phyloP scores from a whole-genome alignment of 306 rosid genomes.

The Quercus ilex region DNA sequence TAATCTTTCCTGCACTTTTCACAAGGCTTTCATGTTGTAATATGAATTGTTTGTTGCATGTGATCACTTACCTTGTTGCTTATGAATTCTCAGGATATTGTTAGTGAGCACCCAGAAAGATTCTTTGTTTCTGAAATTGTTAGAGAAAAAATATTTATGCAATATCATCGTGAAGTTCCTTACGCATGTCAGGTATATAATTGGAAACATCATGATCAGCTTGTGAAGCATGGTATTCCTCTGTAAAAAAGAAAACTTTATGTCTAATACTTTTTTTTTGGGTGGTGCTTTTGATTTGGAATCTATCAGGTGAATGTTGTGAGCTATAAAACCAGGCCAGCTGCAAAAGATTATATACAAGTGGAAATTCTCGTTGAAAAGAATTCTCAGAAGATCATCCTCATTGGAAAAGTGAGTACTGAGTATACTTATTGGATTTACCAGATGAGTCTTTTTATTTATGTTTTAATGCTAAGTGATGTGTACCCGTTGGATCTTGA shows the following conservation, averaged over 20 bases:
- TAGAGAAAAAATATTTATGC: conserved; percentile 95
- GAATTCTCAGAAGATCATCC: conserved; percentile 80
- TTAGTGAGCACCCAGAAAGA: conserved; percentile 97
- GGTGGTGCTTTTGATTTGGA: neutral
- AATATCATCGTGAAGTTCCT: conserved; percentile 89
- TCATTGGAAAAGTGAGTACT: conserved; percentile 76
- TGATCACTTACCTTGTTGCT: conserved; percentile 20
- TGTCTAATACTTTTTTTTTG: neutral
- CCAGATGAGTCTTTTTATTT: neutral
- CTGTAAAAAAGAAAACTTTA: neutral
- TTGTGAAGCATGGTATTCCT: conserved; percentile 12
- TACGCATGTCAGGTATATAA: conserved; percentile 81
- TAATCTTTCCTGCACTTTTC: conserved; percentile 2
- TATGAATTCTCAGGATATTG: conserved; percentile 66
- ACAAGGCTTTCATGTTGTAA: neutral
- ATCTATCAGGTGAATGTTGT: conserved; percentile 70
- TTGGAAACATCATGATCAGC: conserved; percentile 8
- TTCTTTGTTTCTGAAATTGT: conserved; percentile 87
- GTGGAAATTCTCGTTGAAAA: conserved; percentile 82
- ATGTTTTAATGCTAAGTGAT: neutral
- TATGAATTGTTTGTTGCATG: conserved; percentile 14
- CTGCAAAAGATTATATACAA: conserved; percentile 90
- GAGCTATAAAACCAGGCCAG: conserved; percentile 86
- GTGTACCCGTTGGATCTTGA: neutral
- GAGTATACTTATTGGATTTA: conserved; percentile 22